phyloP scores from a whole-genome alignment of 2,329 filamentous ascomycete genomes.

The Zymoseptoria brevis region DNA sequence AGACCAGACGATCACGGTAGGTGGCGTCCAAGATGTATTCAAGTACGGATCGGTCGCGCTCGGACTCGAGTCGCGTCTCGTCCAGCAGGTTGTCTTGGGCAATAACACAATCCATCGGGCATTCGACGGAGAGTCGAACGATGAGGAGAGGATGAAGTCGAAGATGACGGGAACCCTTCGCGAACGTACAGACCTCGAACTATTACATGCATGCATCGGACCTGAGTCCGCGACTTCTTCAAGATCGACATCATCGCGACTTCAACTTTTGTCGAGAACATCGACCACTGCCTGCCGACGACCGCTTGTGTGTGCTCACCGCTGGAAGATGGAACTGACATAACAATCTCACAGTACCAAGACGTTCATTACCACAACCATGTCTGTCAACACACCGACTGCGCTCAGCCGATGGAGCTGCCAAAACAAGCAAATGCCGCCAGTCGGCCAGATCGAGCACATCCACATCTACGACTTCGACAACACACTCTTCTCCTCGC shows the following conservation, averaged over 20 bases:
- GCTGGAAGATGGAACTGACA: neutral
- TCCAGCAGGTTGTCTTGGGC: too few relatives aligned
- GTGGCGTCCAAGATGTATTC: too few relatives aligned
- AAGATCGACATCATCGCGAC: neutral
- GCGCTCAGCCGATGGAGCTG: constrained; percentile 79
- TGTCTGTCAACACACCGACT: constrained; percentile 51
- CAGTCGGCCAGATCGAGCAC: constrained; percentile 60
- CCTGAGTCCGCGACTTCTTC: neutral
- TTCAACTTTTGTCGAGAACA: neutral
- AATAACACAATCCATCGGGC: too few relatives aligned
- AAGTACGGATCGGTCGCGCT: too few relatives aligned
- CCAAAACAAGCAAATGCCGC: constrained; percentile 58
- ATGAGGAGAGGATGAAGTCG: neutral
- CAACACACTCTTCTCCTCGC: constrained; percentile 89
- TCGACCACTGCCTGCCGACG: neutral
- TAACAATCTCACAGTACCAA: neutral
- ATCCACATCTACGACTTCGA: constrained; percentile 98
- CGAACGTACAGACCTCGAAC: neutral
- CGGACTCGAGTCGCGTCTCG: too few relatives aligned
- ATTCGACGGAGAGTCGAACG: neutral
- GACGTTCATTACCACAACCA: neutral
- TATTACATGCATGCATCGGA: neutral
- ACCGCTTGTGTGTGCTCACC: neutral
- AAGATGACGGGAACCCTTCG: too few relatives aligned
- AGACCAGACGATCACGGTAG: neutral